Evolutionary conservation across 2,329 filamentous ascomycete genomes (phyloP), one percentile per base, ranked within the genome.

Genomic region (Ploettnerulaceae sp.): DNA sequence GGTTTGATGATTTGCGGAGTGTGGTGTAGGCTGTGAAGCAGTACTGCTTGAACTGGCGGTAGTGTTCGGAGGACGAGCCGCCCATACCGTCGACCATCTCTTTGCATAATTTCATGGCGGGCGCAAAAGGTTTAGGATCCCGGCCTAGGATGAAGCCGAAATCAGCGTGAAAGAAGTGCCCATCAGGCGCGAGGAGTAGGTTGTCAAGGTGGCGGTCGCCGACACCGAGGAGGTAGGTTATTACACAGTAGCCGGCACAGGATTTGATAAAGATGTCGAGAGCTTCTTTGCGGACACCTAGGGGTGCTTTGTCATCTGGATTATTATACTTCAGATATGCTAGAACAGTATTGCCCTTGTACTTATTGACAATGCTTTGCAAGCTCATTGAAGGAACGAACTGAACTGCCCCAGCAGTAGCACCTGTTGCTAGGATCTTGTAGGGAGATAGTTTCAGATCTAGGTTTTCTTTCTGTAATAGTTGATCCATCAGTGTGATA

Each of bases 31-130:
- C 89, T 3, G 95, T 86, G 67, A 95, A 96, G 65, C 89, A 95
- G 67, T 97, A 95, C 60, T 94, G 87, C 64, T 93, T 93, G 69
- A 98, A 98, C 43, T 85, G 79, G 33, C 83, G 74, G 66, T 95
- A 98, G 52, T 94, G 84, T 17, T 86, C 79, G 3, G 86, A 89
- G 25, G 77, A 76, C 6, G 82, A 76, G 9, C 93, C 93, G 31
- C 94, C 94, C 89, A 98, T 96, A 53, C 90, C 93, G 61, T 98
- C 93, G 3, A 97, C 88, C 93, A 98, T 98, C 63, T 98, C 91
- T 58, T 90, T 91, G 62, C 86, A 91, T 7, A 98, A 79, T 67
- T 98, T 98, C 84, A 98, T 95, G 42, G 91, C 82, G 0, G 93
- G 93, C 0, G 93, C 91, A 63, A 98, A 97, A 0, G 93, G 93